Base-by-base conservation (phyloP, 1,284 basidiomycete species). In the Cutaneotrichosporon cavernicola region DNA sequence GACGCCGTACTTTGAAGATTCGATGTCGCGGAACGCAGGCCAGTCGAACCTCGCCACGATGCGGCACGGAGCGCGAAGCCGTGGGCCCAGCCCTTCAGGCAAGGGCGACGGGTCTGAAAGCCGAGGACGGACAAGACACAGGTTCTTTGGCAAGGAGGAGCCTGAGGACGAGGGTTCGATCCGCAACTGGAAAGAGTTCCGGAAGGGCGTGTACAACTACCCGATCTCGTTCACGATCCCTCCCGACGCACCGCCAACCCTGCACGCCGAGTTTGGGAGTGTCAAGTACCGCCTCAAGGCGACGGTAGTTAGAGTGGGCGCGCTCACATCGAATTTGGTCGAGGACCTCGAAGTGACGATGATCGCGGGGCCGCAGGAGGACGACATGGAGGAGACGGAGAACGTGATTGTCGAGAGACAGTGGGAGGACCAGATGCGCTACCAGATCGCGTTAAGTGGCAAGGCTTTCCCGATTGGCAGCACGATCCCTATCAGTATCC, bases 131-230 rank as follows among this genome's bases (percentile, higher is more conserved):
- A 75, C 76, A 7, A 70, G 81, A 43, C 72, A 76, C 62, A 52
- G 43, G 43, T 76, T 81, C 67, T 81, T 82, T 8, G 78, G 76
- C 46, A 75, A 84, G 53, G 84, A 86, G 43, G 83, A 83, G 13
- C 73, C 75, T 70, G 84, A 61, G 80, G 86, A 68, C 1, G 80
- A 79, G 26, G 73, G 18, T 5, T 16, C 43, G 43, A 18, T 74
- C 36, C 80, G 82, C 52, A 87, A 88, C 13, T 97, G 92, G 90
- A 90, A 90, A 72, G 90, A 97, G 78, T 96, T 97, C 80, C 87
- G 89, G 70, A 89, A 90, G 82, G 93, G 92, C n/a, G 89, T 88
- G 6, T 97, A 98, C 78, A 93, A 90, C 50, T 99, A 94, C 78
- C 94, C 95, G 1, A 91, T 99, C 72, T 91, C 90, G 21, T 92